Conservation (phyloP, 1,139 yeast genomes). For the Geotrichum macrosporum region DNA sequence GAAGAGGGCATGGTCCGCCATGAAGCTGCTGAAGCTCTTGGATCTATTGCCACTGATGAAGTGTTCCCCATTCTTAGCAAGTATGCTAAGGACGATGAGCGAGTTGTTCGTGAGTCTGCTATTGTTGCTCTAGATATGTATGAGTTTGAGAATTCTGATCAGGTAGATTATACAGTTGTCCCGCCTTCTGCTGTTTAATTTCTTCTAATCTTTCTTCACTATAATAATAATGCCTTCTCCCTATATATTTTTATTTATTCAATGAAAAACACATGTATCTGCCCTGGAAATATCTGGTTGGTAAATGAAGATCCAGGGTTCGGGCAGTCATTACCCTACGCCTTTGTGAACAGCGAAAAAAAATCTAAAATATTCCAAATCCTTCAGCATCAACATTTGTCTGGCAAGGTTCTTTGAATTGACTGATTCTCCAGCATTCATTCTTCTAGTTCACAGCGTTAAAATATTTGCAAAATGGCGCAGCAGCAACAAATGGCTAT, state of each 20-base stretch:
- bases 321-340: background rate
- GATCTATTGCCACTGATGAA: constrained; percentile 95
- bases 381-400: background rate
- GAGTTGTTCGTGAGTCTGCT: constrained; percentile 93
- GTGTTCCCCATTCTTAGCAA: constrained; percentile 81
- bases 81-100: constrained; percentile 74
- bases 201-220: constrained; percentile 3
- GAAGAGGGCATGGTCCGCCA: constrained; percentile 99
- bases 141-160: constrained; percentile 85
- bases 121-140: constrained; percentile 97
- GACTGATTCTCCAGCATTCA: background rate
- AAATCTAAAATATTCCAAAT: background rate
- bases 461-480: constrained; percentile 15
- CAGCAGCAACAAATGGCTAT: constrained; percentile 47
- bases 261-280: too few relatives aligned
- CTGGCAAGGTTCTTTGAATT: background rate
- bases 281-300: too few relatives aligned
- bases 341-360: background rate
- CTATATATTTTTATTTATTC: too few relatives aligned
- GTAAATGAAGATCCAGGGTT: background rate
- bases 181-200: constrained; percentile 13
- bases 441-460: background rate
- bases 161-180: constrained; percentile 66
- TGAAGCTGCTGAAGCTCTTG: constrained; percentile 98
- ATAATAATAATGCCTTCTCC: constrained; percentile 5